Conservation (phyloP, 2,329 filamentous ascomycete species). For the Trichophyton equinum region DNA sequence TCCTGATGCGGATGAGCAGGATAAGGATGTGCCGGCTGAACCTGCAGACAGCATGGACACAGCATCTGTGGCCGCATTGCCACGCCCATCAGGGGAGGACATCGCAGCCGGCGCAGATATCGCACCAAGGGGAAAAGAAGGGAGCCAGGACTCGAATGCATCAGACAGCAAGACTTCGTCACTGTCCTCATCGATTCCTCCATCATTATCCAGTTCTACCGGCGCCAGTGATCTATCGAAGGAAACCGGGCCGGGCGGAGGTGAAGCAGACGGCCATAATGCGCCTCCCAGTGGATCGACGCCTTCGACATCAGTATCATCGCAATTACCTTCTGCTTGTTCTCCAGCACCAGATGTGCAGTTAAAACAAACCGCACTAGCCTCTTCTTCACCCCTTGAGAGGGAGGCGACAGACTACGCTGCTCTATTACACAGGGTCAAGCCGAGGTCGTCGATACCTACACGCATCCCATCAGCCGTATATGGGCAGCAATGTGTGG, state of each 20-base stretch:
- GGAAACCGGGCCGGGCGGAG: slow-evolving; percentile 12
- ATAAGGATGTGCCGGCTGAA: neutral
- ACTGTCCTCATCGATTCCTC: neutral
- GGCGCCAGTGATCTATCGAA: slow-evolving; percentile 14
- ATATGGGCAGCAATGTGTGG: slow-evolving; percentile 84
- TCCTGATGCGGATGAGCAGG: neutral
- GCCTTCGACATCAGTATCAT: slow-evolving; percentile 19
- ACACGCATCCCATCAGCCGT: slow-evolving; percentile 56
- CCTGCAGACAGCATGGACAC: neutral
- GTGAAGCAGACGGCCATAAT: slow-evolving; percentile 17
- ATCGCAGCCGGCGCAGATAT: neutral
- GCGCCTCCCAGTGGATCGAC: slow-evolving; percentile 21
- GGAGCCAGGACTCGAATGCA: slow-evolving; percentile 1
- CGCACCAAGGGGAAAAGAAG: neutral
- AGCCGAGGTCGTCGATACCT: slow-evolving; percentile 74
- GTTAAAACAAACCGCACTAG: slow-evolving; percentile 12
- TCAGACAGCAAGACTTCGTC: neutral
- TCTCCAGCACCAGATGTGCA: slow-evolving; percentile 10
- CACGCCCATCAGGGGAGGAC: neutral
- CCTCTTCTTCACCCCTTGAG: slow-evolving; percentile 4
- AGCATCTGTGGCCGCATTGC: neutral
- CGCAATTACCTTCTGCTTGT: slow-evolving; percentile 16
- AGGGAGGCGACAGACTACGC: neutral
- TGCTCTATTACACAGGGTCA: slow-evolving; percentile 39
- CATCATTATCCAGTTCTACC: slow-evolving; percentile 11